Percentiles rank a stretch among this genome's conserved stretches.
phyloP scores from a whole-genome alignment of 148 eudicot species.

The Drosera capensis region DNA sequence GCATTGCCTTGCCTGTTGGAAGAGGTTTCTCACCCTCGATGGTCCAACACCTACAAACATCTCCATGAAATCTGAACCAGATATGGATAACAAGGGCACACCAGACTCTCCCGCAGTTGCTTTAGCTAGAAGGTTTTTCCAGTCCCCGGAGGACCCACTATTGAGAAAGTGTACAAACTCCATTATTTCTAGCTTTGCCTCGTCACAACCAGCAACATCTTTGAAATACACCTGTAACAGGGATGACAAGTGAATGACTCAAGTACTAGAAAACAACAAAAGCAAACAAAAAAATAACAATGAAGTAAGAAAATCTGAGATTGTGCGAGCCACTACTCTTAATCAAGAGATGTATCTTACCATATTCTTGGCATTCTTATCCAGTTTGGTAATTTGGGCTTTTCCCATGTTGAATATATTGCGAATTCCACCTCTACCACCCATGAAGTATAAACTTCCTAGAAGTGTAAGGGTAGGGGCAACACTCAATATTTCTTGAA shows the following conservation, averaged over 20 bases:
- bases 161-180: conserved; percentile 49
- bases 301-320: not conserved
- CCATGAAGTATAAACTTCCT: conserved; percentile 52
- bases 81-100: conserved; percentile 51
- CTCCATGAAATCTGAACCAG: conserved; percentile 68
- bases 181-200: conserved; percentile 64
- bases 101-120: conserved; percentile 66
- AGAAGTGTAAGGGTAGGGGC: conserved; percentile 56
- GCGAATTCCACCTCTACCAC: conserved; percentile 55
- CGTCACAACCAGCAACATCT: conserved; percentile 67
- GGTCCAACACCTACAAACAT: conserved; percentile 75
- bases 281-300: too few relatives aligned
- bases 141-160: conserved; percentile 74
- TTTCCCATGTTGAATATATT: conserved; percentile 80
- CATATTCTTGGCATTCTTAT: conserved; percentile 75
- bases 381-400: conserved; percentile 57
- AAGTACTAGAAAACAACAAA: not conserved
- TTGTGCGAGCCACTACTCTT: not conserved
- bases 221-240: conserved; percentile 33
- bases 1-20: conserved; percentile 49
- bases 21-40: conserved; percentile 47
- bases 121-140: conserved; percentile 61
- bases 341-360: conserved; percentile 16
- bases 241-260: not conserved
- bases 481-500: conserved; percentile 51